phyloP scores from a whole-genome alignment of 768 basidiomycete species.

The Leccinum longicurvipes region DNA sequence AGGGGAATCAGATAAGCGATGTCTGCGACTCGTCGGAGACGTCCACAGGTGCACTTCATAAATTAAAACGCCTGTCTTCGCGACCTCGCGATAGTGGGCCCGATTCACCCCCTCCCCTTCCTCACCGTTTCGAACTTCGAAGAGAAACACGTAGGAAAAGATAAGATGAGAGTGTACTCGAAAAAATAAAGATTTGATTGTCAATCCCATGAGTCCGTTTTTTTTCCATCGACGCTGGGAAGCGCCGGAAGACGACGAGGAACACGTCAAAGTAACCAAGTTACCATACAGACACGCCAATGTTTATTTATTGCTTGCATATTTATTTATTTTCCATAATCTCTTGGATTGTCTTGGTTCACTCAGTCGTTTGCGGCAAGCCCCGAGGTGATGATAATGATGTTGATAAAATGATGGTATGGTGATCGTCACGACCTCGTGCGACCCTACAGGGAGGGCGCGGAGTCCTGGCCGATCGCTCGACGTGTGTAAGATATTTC shows the following conservation, averaged over 20 bases:
- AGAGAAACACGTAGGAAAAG: neutral
- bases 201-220: neutral
- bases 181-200: neutral
- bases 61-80: neutral
- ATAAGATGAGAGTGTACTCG: neutral
- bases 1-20: neutral
- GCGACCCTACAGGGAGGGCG: neutral
- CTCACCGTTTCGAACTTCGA: neutral
- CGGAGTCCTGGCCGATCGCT: neutral
- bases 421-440: neutral
- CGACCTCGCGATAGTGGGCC: neutral
- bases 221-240: neutral
- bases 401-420: neutral
- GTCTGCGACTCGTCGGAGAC: neutral
- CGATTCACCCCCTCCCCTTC: neutral
- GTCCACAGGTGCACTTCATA: neutral
- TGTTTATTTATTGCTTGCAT: too few species aligned
- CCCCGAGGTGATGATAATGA: neutral
- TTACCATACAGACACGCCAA: neutral
- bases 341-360: neutral
- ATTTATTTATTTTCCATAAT: neutral
- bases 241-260: neutral
- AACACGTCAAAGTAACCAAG: neutral
- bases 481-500: neutral
- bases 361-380: neutral